These are phyloP conservation scores for Dichomitus squalens DNA, from an alignment of 1,284 basidiomycete species.

Conservation along the genomic window DNA sequence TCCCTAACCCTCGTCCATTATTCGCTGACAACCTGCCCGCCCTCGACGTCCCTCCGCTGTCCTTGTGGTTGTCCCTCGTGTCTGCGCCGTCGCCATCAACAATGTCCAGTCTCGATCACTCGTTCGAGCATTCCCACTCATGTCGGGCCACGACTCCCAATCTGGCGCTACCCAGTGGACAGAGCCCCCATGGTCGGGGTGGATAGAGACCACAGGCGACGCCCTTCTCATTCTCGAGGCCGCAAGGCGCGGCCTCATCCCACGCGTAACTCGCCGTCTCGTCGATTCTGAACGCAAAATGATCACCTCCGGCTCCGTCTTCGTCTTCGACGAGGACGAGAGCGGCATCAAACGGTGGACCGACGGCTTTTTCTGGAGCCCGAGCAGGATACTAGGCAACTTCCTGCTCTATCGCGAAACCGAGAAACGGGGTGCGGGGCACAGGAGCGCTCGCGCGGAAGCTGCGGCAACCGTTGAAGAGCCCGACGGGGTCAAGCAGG, in stretches of 20 bases:
- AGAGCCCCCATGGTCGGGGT: slow-evolving; percentile 87
- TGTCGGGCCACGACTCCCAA: slow-evolving; percentile 35
- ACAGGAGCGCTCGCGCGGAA: slow-evolving; percentile 52
- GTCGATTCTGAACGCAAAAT: slow-evolving; percentile 92
- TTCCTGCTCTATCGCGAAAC: slow-evolving; percentile 95
- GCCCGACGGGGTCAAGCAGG: slow-evolving; percentile 34
- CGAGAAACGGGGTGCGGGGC: slow-evolving; percentile 73
- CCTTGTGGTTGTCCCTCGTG: slow-evolving; percentile 12
- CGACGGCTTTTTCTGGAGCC: slow-evolving; percentile 93
- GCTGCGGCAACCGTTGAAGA: slow-evolving; percentile 30
- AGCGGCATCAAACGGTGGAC: slow-evolving; percentile 99
- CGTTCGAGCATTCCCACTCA: slow-evolving; percentile 22
- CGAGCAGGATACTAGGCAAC: slow-evolving; percentile 88
- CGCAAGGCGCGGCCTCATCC: slow-evolving; percentile 86
- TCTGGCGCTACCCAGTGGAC: slow-evolving; percentile 55
- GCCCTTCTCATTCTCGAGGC: slow-evolving; percentile 96
- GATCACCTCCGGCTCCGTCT: slow-evolving; percentile 93
- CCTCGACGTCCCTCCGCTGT: slow-evolving; percentile 12
- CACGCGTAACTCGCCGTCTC: slow-evolving; percentile 91
- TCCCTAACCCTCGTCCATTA: slow-evolving; percentile 30
- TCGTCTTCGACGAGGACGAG: slow-evolving; percentile 97
- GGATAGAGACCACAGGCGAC: slow-evolving; percentile 95
- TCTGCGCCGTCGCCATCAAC: slow-evolving; percentile 9
- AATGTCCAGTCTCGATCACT: slow-evolving; percentile 21
- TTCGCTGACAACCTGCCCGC: slow-evolving; percentile 27